phyloP scores from a whole-genome alignment of 306 rosid species.

The Cicer cuneatum region DNA sequence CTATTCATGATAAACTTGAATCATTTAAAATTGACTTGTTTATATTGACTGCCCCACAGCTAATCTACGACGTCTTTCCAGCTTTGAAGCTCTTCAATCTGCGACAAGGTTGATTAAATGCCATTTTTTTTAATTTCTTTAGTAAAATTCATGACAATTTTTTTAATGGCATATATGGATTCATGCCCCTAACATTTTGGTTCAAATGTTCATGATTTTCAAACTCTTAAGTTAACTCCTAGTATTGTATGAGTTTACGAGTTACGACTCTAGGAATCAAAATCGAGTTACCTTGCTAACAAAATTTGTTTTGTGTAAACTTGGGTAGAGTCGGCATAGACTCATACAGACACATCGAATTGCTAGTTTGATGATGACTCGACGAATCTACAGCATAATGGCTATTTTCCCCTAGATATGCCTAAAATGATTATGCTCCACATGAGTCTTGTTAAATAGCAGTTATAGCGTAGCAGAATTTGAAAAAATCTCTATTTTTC shows the following conservation, averaged over 20 bases:
- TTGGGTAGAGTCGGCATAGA: background rate
- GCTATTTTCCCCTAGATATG: background rate
- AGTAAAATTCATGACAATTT: background rate
- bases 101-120: conserved; percentile 67
- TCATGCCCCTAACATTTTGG: conserved; percentile 16
- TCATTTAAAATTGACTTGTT: conserved; percentile 36
- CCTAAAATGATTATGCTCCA: background rate
- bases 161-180: conserved; percentile 1
- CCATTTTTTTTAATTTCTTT: background rate
- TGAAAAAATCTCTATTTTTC: too few species aligned
- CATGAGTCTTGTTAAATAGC: too few species aligned
- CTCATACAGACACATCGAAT: background rate
- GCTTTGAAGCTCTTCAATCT: conserved; percentile 88
- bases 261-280: background rate
- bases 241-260: too few species aligned
- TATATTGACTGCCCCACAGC: conserved; percentile 66
- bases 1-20: conserved; percentile 1
- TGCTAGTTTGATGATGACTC: background rate
- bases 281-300: background rate
- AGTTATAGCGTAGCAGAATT: too few species aligned
- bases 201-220: background rate
- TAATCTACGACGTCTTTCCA: conserved; percentile 73
- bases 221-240: background rate
- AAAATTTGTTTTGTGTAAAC: background rate
- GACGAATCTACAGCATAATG: background rate